phyloP scores from a whole-genome alignment of 805 yeast species.

The Wickerhamiella cacticola region DNA sequence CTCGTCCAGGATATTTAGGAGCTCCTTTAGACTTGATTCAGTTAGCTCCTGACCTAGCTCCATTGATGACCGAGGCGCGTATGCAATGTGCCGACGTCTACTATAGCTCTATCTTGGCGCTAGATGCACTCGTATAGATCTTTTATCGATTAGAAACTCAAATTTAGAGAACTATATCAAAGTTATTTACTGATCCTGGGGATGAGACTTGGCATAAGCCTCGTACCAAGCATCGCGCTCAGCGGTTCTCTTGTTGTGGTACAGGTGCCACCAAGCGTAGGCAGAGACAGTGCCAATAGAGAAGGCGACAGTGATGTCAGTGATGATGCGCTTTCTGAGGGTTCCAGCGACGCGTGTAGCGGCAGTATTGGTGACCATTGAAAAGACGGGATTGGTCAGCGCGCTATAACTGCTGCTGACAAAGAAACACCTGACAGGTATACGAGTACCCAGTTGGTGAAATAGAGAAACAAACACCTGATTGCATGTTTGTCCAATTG shows the following conservation, averaged over 20 bases:
- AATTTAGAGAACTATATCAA: no score
- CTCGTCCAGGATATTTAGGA: slow-evolving; percentile 17
- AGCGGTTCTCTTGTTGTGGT: slow-evolving; percentile 61
- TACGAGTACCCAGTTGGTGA: no score
- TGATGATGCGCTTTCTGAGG: slow-evolving; percentile 65
- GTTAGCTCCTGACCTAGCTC: slow-evolving; percentile 7
- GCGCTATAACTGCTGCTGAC: slow-evolving; percentile 4
- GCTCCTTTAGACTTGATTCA: slow-evolving; percentile 16
- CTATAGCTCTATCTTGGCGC: no score
- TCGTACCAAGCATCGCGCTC: slow-evolving; percentile 80
- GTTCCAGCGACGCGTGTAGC: slow-evolving; percentile 48
- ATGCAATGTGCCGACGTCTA: neutral
- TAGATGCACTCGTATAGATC: no score
- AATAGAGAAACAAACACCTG: no score
- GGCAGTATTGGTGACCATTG: slow-evolving; percentile 24
- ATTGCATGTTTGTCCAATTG: no score
- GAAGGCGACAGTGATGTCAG: slow-evolving; percentile 66
- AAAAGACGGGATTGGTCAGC: slow-evolving; percentile 9
- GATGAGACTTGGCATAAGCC: slow-evolving; percentile 57
- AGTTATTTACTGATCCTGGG: neutral
- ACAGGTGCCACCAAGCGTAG: slow-evolving; percentile 71
- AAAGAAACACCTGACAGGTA: slow-evolving; percentile 1
- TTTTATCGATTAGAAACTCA: no score
- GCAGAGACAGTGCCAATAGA: slow-evolving; percentile 39
- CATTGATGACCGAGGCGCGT: neutral